Percentiles rank a stretch among this genome's conserved stretches.
Evolutionary conservation across 306 rosid species (phyloP).

Genomic region (Canavalia ensiformis): DNA sequence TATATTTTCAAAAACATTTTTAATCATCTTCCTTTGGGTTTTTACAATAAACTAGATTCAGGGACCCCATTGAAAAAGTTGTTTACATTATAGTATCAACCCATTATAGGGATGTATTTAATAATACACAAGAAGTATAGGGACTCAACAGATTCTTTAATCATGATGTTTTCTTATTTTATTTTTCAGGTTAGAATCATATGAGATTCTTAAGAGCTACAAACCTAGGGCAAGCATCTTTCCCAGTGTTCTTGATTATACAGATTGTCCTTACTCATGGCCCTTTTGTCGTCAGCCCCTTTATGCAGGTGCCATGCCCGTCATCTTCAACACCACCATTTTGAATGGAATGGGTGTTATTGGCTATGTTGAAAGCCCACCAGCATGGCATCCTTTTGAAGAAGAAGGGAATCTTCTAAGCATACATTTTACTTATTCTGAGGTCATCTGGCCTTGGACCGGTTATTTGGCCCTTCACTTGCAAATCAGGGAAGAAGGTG

Average conservation of each 20-base stretch:
- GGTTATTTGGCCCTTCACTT: constrained; percentile 93
- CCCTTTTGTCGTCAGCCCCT: constrained; percentile 99
- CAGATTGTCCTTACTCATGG: constrained; percentile 96
- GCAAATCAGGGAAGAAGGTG: constrained; percentile 97
- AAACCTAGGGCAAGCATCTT: constrained; percentile 93
- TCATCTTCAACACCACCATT: constrained; percentile 94
- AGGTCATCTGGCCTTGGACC: constrained; percentile 98
- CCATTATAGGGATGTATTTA: constrained; percentile 2
- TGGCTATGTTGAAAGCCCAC: constrained; percentile 85
- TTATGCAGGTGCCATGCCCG: constrained; percentile 97
- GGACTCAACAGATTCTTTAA: constrained; percentile 15
- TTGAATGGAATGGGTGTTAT: constrained; percentile 97
- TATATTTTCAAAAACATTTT: background rate
- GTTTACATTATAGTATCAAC: background rate
- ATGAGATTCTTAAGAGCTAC: constrained; percentile 87
- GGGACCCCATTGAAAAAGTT: background rate
- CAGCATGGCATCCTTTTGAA: constrained; percentile 89
- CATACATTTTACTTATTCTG: constrained; percentile 89
- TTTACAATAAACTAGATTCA: background rate
- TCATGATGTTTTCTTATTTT: constrained; percentile 43
- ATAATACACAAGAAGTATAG: background rate
- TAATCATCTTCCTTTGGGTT: constrained; percentile 5
- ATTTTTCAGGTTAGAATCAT: constrained; percentile 88
- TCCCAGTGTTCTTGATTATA: constrained; percentile 85
- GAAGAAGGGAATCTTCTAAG: constrained; percentile 94